These are phyloP conservation scores for Globisporangium barbulae DNA, from an alignment of 352 stramenopile genomes.

Conservation along the genomic window DNA sequence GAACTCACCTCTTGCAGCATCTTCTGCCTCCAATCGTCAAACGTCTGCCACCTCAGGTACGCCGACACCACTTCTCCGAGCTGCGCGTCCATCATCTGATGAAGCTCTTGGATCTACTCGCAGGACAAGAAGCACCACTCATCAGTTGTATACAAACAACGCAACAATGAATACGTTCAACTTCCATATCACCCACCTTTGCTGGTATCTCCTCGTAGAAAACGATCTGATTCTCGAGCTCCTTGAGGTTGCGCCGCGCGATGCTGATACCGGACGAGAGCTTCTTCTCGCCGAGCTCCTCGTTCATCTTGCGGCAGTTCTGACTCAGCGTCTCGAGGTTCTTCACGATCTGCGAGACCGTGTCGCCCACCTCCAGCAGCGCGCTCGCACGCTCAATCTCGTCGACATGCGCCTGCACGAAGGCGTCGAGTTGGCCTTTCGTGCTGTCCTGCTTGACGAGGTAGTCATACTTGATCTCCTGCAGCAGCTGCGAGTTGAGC, in stretches of 20 bases:
- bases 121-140: neutral
- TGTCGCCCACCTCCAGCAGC: slow-evolving; percentile 68
- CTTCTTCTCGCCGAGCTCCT: slow-evolving; percentile 81
- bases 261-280: slow-evolving; percentile 77
- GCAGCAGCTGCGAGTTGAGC: slow-evolving; percentile 78
- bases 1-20: slow-evolving; percentile 68
- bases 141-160: neutral
- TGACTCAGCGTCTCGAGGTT: slow-evolving; percentile 54
- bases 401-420: slow-evolving; percentile 76
- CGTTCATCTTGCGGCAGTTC: slow-evolving; percentile 77
- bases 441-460: slow-evolving; percentile 66
- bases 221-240: slow-evolving; percentile 77
- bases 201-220: slow-evolving; percentile 77
- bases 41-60: slow-evolving; percentile 66
- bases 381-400: slow-evolving; percentile 79
- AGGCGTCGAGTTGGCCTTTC: slow-evolving; percentile 66
- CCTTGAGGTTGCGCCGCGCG: slow-evolving; percentile 73
- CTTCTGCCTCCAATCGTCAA: slow-evolving; percentile 82
- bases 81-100: slow-evolving; percentile 44
- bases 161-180: neutral
- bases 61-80: slow-evolving; percentile 53
- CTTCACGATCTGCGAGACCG: slow-evolving; percentile 55
- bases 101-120: slow-evolving; percentile 34
- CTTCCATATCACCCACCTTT: slow-evolving; percentile 29
- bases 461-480: slow-evolving; percentile 86